A percentile compares a stretch with the other conserved stretches of the same genome.
These are phyloP conservation scores for Amylostereum areolatum DNA, from an alignment of 1,284 basidiomycete genomes.

Conservation along the genomic window DNA sequence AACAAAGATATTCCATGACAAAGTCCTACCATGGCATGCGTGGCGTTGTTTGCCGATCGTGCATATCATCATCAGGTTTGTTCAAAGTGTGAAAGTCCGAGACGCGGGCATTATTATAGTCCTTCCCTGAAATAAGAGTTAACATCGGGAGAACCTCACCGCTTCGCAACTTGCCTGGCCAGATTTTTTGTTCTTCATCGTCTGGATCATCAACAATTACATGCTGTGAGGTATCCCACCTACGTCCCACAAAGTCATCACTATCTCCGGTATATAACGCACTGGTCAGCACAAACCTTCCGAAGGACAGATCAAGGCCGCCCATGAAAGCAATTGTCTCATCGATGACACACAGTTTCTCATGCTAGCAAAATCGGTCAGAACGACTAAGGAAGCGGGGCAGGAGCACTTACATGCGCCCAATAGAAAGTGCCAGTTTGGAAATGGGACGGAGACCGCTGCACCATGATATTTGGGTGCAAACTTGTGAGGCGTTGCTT, in stretches of 20 bases:
- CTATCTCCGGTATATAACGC: background rate
- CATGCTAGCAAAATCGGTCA: slow-evolving; percentile 56
- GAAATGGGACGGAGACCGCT: slow-evolving; percentile 96
- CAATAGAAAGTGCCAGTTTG: slow-evolving; percentile 98
- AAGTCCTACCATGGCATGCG: slow-evolving; percentile 91
- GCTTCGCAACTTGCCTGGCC: slow-evolving; percentile 57
- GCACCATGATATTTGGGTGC: slow-evolving; percentile 94
- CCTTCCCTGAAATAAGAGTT: slow-evolving; percentile 55
- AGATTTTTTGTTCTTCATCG: slow-evolving; percentile 57
- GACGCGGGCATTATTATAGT: slow-evolving; percentile 90
- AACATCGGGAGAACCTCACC: slow-evolving; percentile 5
- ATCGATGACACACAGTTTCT: slow-evolving; percentile 97
- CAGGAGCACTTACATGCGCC: slow-evolving; percentile 71
- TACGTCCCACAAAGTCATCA: slow-evolving; percentile 21
- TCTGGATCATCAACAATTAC: slow-evolving; percentile 83
- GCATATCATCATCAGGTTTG: slow-evolving; percentile 93
- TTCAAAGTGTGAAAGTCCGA: slow-evolving; percentile 84
- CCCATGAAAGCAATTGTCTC: slow-evolving; percentile 98
- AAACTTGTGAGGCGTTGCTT: slow-evolving; percentile 84
- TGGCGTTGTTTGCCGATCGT: slow-evolving; percentile 83
- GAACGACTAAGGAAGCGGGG: slow-evolving; percentile 5
- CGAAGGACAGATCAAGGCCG: slow-evolving; percentile 91
- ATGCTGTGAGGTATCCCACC: slow-evolving; percentile 97
- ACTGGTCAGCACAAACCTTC: slow-evolving; percentile 42
- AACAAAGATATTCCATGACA: slow-evolving; percentile 1